Percentiles rank a stretch among this genome's conserved stretches.
These are phyloP conservation scores for Vitis riparia DNA, from an alignment of 164 flowering plant genomes.

Conservation along the genomic window DNA sequence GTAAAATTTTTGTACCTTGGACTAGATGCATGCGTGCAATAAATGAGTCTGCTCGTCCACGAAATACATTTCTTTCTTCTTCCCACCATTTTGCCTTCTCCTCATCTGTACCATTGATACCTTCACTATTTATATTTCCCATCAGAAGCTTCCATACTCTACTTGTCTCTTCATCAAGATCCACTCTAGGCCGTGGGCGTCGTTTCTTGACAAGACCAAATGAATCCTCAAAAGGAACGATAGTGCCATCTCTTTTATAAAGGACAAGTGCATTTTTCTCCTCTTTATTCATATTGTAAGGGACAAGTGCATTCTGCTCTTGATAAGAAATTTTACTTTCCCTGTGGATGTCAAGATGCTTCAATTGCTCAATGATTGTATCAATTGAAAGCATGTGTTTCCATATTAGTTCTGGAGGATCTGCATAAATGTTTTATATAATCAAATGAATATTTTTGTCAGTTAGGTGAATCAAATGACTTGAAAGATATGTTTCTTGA, in stretches of 20 bases:
- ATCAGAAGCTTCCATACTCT: conserved; percentile 87
- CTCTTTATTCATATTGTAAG: conserved; percentile 14
- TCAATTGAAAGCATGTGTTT: conserved; percentile 33
- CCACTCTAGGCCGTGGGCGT: conserved; percentile 75
- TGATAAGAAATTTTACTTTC: conserved; percentile 9
- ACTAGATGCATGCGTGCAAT: conserved; percentile 96
- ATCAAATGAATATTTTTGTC: neutral
- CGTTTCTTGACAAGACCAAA: conserved; percentile 44
- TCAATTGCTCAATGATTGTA: conserved; percentile 34
- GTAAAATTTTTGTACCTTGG: conserved; percentile 62
- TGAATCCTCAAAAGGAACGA: conserved; percentile 58
- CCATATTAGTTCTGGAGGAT: conserved; percentile 23
- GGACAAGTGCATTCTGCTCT: conserved; percentile 32
- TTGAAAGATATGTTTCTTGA: neutral
- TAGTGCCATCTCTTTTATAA: conserved; percentile 47
- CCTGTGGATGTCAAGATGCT: conserved; percentile 40
- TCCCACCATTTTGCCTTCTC: conserved; percentile 89
- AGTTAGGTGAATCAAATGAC: neutral
- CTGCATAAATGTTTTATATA: conserved; percentile 29
- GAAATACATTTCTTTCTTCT: conserved; percentile 73
- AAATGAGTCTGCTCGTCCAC: conserved; percentile 82
- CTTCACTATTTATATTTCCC: conserved; percentile 59
- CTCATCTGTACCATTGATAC: conserved; percentile 66
- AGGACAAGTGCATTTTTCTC: conserved; percentile 57
- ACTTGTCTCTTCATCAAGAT: conserved; percentile 82